Conservation (phyloP, 2,329 filamentous ascomycete species). For the Cyanodermella asteris region DNA sequence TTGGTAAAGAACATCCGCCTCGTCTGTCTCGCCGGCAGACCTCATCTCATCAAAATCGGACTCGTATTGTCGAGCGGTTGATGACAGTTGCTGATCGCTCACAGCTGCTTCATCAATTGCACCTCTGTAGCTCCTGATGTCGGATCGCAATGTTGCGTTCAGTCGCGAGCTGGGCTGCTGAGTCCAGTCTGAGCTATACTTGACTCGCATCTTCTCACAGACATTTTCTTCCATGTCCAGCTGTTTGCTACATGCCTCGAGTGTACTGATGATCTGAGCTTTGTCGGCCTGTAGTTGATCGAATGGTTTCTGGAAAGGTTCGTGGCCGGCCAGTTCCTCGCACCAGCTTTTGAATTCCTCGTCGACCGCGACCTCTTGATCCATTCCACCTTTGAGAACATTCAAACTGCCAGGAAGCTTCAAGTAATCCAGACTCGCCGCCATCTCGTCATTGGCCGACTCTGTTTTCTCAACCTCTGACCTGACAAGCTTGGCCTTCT, state of each 20-base stretch:
- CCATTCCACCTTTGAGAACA: slow-evolving; percentile 77
- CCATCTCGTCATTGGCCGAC: slow-evolving; percentile 85
- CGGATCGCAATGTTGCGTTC: slow-evolving; percentile 66
- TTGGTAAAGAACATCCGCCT: slow-evolving; percentile 76
- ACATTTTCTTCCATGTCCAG: slow-evolving; percentile 94
- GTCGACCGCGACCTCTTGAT: slow-evolving; percentile 71
- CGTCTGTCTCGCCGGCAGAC: slow-evolving; percentile 62
- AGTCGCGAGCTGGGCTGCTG: slow-evolving; percentile 85
- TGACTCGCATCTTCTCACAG: slow-evolving; percentile 97
- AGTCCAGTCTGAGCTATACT: slow-evolving; percentile 89
- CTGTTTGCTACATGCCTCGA: slow-evolving; percentile 69
- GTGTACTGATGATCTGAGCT: slow-evolving; percentile 43
- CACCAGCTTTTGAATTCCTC: slow-evolving; percentile 90
- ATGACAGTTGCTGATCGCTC: slow-evolving; percentile 66
- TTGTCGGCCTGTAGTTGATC: slow-evolving; percentile 61
- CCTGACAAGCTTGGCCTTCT: slow-evolving; percentile 86
- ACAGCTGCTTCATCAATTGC: slow-evolving; percentile 74
- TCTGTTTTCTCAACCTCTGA: slow-evolving; percentile 89
- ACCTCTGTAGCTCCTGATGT: slow-evolving; percentile 70
- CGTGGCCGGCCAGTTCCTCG: slow-evolving; percentile 70
- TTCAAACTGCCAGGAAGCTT: slow-evolving; percentile 76
- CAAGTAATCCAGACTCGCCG: slow-evolving; percentile 78
- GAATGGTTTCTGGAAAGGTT: slow-evolving; percentile 57
- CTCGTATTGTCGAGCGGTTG: slow-evolving; percentile 69
- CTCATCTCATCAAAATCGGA: slow-evolving; percentile 90